Percentiles rank a stretch among this genome's conserved stretches.
These are phyloP conservation scores for Pseudotsuga menziesii DNA, from an alignment of 75 land plant genomes.

Conservation along the genomic window DNA sequence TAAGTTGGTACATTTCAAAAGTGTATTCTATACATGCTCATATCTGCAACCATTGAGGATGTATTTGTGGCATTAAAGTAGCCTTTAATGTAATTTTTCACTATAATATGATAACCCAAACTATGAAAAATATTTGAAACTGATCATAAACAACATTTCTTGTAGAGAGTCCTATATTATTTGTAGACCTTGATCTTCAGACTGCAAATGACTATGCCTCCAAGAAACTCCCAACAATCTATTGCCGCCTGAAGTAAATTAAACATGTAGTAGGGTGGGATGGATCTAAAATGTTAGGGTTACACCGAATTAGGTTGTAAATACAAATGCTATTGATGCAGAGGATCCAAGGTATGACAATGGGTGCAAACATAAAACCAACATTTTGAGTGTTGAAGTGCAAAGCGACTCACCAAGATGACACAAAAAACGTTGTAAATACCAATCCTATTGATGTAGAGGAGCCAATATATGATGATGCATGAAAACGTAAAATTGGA, in stretches of 20 bases:
- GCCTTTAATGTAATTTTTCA: too few relatives aligned
- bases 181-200: too few relatives aligned
- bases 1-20: too few relatives aligned
- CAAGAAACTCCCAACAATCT: slow-evolving; percentile 78
- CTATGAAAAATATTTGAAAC: too few relatives aligned
- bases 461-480: slow-evolving; percentile 57
- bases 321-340: slow-evolving; percentile 53
- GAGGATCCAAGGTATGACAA: slow-evolving; percentile 61
- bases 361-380: slow-evolving; percentile 71
- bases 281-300: slow-evolving; percentile 48
- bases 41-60: too few relatives aligned
- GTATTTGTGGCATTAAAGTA: too few relatives aligned
- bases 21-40: too few relatives aligned
- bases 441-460: slow-evolving; percentile 54
- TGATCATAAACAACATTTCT: too few relatives aligned
- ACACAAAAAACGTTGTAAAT: slow-evolving; percentile 63
- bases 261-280: slow-evolving; percentile 63
- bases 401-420: slow-evolving; percentile 57
- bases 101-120: too few relatives aligned
- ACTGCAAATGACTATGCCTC: slow-evolving; percentile 61
- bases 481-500: slow-evolving; percentile 75
- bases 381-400: slow-evolving; percentile 75
- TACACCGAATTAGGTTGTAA: slow-evolving; percentile 69
- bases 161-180: too few relatives aligned
- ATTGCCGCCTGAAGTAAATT: slow-evolving; percentile 39